Evolutionary conservation across 495 filamentous ascomycete genomes (phyloP).

Genomic region (Bathelium albidoporum): DNA sequence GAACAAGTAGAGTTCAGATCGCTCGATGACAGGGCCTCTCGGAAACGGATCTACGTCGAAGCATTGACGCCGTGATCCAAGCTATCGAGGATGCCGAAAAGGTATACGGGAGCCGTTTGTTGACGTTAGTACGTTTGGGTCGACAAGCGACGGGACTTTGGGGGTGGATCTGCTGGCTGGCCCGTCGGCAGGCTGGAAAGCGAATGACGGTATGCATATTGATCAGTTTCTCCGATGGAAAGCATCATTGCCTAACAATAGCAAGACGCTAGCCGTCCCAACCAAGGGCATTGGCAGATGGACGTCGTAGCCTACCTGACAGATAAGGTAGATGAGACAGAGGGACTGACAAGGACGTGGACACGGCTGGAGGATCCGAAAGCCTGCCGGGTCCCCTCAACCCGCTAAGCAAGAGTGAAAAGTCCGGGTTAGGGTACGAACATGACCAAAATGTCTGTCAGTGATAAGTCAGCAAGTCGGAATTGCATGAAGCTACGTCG

Average conservation of each 20-base stretch:
- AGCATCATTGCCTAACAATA: constrained; percentile 7
- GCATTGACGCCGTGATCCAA: constrained; percentile 5
- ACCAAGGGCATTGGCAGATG: background rate
- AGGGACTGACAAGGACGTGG: background rate
- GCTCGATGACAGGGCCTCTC: constrained; percentile 19
- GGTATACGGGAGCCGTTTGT: constrained; percentile 22
- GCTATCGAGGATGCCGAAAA: constrained; percentile 13
- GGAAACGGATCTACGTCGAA: constrained; percentile 18
- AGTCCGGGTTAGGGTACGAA: background rate
- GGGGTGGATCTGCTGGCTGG: background rate
- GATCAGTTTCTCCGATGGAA: constrained; percentile 2
- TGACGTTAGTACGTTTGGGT: constrained; percentile 9
- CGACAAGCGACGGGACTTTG: constrained; percentile 5
- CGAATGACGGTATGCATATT: constrained; percentile 2
- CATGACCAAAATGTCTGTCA: background rate
- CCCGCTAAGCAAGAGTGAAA: background rate
- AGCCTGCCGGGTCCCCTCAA: constrained; percentile 7
- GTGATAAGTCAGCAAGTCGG: background rate
- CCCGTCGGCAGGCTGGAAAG: background rate
- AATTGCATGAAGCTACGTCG: background rate
- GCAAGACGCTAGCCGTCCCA: background rate
- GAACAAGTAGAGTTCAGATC: constrained; percentile 13
- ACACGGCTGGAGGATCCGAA: background rate
- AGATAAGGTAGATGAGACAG: constrained; percentile 4
- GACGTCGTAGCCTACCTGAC: constrained; percentile 1